Evolutionary conservation across 2,329 filamentous ascomycete species (phyloP).

Genomic region (Tetracladium maxilliforme): DNA sequence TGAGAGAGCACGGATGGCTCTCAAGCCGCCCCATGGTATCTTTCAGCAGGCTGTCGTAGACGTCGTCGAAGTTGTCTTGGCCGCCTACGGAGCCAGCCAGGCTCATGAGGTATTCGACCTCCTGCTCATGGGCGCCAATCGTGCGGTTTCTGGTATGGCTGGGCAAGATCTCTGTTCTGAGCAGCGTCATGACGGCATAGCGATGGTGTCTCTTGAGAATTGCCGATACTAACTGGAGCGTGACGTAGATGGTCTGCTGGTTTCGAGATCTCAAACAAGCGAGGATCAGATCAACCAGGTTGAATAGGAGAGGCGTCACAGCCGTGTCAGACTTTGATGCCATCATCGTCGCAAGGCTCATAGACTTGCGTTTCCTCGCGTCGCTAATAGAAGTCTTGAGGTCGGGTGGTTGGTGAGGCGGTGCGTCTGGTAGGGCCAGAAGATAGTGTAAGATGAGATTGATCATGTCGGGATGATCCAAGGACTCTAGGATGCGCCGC

Average conservation of each 20-base stretch:
- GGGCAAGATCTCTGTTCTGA: conserved; percentile 48
- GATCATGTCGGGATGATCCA: conserved; percentile 89
- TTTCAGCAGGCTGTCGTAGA: conserved; percentile 57
- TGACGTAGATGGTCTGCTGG: conserved; percentile 78
- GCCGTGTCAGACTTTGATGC: conserved; percentile 59
- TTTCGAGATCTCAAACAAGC: conserved; percentile 75
- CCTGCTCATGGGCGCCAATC: conserved; percentile 58
- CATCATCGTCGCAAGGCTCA: conserved; percentile 73
- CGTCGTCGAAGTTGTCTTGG: conserved; percentile 54
- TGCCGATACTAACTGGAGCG: conserved; percentile 72
- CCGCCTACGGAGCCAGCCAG: conserved; percentile 56
- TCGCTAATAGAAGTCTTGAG: conserved; percentile 37
- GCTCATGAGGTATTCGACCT: conserved; percentile 56
- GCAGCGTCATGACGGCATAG: conserved; percentile 66
- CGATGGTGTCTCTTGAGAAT: conserved; percentile 78
- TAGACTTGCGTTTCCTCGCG: conserved; percentile 70
- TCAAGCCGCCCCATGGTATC: conserved; percentile 58
- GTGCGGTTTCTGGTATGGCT: conserved; percentile 44
- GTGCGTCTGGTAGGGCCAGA: conserved; percentile 59
- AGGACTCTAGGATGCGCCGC: conserved; percentile 73
- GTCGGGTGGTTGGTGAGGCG: too few species aligned
- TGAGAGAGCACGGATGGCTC: conserved; percentile 57
- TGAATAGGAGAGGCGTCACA: conserved; percentile 76
- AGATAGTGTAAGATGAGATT: conserved; percentile 89
- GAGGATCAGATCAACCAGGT: conserved; percentile 78